phyloP scores from a whole-genome alignment of 345 rosid species.

The Syzygium aromaticum region DNA sequence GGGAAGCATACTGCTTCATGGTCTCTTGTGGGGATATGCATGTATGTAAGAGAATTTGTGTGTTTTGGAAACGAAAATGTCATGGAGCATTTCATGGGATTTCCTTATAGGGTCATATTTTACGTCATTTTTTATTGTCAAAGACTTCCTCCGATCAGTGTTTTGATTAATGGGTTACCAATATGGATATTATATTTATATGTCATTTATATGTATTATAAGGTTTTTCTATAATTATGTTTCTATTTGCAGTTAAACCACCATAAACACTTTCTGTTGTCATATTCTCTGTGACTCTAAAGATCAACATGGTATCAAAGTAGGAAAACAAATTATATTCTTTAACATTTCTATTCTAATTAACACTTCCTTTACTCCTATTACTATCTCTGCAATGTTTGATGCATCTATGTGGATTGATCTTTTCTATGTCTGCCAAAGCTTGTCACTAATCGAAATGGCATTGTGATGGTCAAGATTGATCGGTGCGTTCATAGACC shows the following conservation, averaged over 20 bases:
- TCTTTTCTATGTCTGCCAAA: background rate
- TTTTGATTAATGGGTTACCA: background rate
- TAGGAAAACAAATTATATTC: background rate
- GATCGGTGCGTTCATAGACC: background rate
- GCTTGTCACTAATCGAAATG: background rate
- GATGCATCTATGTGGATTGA: background rate
- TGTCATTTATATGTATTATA: background rate
- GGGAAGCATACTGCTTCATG: background rate
- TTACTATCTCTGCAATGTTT: background rate
- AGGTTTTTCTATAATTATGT: background rate
- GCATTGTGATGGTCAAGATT: background rate
- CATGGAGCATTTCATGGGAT: background rate
- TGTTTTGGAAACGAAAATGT: background rate
- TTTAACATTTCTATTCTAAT: background rate
- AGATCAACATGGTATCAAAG: background rate
- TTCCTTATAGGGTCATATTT: background rate
- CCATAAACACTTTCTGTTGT: background rate
- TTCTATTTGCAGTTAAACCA: background rate
- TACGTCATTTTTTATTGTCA: background rate
- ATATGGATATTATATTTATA: background rate
- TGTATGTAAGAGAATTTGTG: background rate
- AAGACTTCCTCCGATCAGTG: background rate
- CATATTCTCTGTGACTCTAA: background rate
- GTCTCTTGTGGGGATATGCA: background rate
- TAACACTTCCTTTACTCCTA: background rate